phyloP scores from a whole-genome alignment of 108 stramenopile species.

The Discostella stelligeroides region DNA sequence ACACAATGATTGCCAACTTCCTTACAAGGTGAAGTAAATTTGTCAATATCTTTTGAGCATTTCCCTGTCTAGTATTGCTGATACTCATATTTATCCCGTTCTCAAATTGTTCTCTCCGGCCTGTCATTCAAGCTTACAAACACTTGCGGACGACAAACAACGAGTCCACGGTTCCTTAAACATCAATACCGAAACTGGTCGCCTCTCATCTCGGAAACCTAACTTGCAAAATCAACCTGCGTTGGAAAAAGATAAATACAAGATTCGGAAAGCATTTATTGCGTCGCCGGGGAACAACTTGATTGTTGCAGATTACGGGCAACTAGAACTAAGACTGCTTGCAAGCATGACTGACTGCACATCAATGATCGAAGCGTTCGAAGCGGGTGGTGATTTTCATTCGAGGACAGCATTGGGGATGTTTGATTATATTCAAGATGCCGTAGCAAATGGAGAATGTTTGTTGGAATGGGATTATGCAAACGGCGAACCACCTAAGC shows the following conservation, averaged over 20 bases:
- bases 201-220: conserved; percentile 93
- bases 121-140: conserved; percentile 65
- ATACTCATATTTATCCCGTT: neutral
- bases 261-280: conserved; percentile 92
- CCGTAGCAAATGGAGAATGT: conserved; percentile 92
- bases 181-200: conserved; percentile 98
- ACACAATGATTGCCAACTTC: conserved; percentile 96
- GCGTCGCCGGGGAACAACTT: conserved; percentile 90
- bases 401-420: conserved; percentile 97
- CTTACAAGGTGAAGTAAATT: conserved; percentile 51
- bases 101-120: neutral
- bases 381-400: conserved; percentile 98
- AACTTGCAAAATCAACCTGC: conserved; percentile 99
- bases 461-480: conserved; percentile 97
- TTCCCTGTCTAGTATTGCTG: neutral
- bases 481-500: conserved; percentile 92
- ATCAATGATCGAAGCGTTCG: conserved; percentile 97
- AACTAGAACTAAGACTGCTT: conserved; percentile 95
- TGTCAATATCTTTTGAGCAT: neutral
- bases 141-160: conserved; percentile 84
- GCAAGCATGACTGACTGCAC: conserved; percentile 96
- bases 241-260: conserved; percentile 96
- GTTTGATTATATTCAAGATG: conserved; percentile 94
- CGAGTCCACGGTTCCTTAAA: conserved; percentile 97
- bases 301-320: conserved; percentile 99